A percentile compares a stretch with the other conserved stretches of the same genome.
Conservation (phyloP, 805 yeast species). For the Candida krabiensis region DNA sequence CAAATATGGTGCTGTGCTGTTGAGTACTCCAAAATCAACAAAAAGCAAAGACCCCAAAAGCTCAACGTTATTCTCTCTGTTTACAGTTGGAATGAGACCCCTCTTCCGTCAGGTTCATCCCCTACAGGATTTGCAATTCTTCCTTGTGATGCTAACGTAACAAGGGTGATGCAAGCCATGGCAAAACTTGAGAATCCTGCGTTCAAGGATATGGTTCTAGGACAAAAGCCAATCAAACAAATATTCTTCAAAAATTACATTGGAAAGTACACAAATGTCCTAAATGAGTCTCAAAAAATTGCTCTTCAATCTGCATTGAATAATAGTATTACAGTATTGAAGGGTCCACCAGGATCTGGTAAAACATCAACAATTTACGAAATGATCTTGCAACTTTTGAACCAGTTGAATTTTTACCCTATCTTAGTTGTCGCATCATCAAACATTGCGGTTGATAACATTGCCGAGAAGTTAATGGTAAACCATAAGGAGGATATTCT, state of each 20-base stretch:
- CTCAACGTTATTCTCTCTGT: constrained; percentile 48
- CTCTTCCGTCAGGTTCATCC: constrained; percentile 24
- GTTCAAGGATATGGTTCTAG: constrained; percentile 39
- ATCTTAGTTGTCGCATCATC: constrained; percentile 75
- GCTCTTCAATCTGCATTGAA: constrained; percentile 76
- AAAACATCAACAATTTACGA: constrained; percentile 85
- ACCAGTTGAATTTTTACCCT: constrained; percentile 58
- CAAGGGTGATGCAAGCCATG: constrained; percentile 68
- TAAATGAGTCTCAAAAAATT: constrained; percentile 70
- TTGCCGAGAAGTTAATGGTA: constrained; percentile 63
- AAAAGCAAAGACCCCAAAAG: constrained; percentile 10
- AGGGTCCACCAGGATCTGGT: constrained; percentile 84
- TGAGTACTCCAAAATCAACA: constrained; percentile 29
- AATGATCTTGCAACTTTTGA: constrained; percentile 69
- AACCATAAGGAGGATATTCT: constrained; percentile 51
- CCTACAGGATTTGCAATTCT: constrained; percentile 40
- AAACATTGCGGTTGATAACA: constrained; percentile 72
- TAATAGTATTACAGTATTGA: constrained; percentile 54
- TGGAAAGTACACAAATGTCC: constrained; percentile 48
- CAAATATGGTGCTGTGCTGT: constrained; percentile 63
- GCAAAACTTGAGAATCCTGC: constrained; percentile 52
- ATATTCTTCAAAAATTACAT: constrained; percentile 55
- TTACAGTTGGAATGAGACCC: constrained; percentile 54
- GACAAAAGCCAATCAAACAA: constrained; percentile 29
- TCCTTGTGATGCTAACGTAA: constrained; percentile 64